Evolutionary conservation across 441 rosid genomes (phyloP).

Genomic region (Pelargonium cotyledonis): DNA sequence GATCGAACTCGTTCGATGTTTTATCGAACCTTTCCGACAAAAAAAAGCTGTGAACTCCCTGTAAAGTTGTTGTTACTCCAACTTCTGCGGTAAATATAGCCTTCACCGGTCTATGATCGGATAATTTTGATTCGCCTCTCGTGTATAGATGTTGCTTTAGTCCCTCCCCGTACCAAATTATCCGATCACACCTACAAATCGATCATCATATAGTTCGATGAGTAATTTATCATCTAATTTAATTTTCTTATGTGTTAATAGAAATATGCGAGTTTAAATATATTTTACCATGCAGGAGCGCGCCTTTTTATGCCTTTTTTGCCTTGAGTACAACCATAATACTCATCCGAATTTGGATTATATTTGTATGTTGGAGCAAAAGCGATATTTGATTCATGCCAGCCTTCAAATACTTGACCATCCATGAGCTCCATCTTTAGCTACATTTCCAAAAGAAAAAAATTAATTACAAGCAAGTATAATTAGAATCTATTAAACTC

Average conservation of each 20-base stretch:
- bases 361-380: conserved; percentile 94
- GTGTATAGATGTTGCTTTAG: conserved; percentile 48
- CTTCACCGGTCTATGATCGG: conserved; percentile 71
- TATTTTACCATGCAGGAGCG: conserved; percentile 77
- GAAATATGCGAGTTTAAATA: too few species aligned
- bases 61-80: conserved; percentile 21
- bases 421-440: conserved; percentile 54
- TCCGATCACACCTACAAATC: conserved; percentile 55
- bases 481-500: neutral
- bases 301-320: conserved; percentile 59
- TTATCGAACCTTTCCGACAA: conserved; percentile 51
- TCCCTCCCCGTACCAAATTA: conserved; percentile 58
- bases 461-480: neutral
- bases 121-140: conserved; percentile 56
- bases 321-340: conserved; percentile 51
- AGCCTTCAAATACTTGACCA: conserved; percentile 55
- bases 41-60: conserved; percentile 37
- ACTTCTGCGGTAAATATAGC: conserved; percentile 52
- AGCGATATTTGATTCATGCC: conserved; percentile 71
- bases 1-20: conserved; percentile 21
- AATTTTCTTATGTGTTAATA: too few species aligned
- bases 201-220: neutral
- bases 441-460: conserved; percentile 27
- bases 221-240: neutral
- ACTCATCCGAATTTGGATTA: conserved; percentile 53